Conservation (phyloP, 441 rosid genomes). For the Mallotus japonicus region DNA sequence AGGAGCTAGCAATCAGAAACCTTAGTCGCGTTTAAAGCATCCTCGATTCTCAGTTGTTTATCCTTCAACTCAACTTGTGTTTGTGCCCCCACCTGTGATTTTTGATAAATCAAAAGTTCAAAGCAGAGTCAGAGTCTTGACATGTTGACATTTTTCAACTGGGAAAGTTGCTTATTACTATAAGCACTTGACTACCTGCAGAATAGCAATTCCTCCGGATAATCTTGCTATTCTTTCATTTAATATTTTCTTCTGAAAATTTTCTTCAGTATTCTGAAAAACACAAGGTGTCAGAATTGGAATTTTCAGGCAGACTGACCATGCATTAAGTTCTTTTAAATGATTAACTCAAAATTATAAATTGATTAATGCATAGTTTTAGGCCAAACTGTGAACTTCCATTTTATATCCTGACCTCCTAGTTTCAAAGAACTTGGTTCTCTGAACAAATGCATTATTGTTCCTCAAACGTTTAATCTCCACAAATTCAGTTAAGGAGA, state of each 20-base stretch:
- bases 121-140: neutral
- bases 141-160: neutral
- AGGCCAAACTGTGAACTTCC: neutral
- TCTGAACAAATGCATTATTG: neutral
- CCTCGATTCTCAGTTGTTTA: constrained; percentile 80
- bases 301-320: neutral
- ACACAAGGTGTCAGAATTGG: constrained; percentile 9
- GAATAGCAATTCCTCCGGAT: constrained; percentile 79
- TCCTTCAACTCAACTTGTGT: constrained; percentile 88
- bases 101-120: constrained; percentile 16
- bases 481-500: neutral
- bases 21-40: constrained; percentile 96
- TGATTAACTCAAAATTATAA: neutral
- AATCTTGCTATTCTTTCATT: constrained; percentile 83
- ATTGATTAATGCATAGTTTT: neutral
- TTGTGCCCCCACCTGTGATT: constrained; percentile 81
- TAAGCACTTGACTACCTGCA: constrained; percentile 51
- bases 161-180: constrained; percentile 11
- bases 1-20: constrained; percentile 30
- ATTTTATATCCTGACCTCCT: neutral
- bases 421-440: neutral
- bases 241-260: constrained; percentile 66
- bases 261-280: constrained; percentile 67
- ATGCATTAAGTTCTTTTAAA: neutral
- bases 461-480: neutral